Evolutionary conservation across 495 filamentous ascomycete species (phyloP), one percentile per base, ranked within the genome.

Genomic region (Paragyromitra xinjiangensis): DNA sequence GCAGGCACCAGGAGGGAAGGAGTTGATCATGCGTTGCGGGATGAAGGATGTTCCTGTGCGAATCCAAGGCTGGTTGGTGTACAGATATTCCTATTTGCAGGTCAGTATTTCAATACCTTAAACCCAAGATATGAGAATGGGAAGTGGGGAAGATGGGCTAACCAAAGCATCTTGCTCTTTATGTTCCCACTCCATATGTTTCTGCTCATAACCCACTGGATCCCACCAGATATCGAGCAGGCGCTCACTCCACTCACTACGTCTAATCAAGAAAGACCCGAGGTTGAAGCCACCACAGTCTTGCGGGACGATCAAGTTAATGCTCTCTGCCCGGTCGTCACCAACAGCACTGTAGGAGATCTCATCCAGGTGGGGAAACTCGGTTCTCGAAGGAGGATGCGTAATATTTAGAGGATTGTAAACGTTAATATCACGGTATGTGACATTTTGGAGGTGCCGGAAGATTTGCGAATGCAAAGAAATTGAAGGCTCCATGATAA

Each of bases 171-270:
- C 93, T 83, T 99, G 95, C 81, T 99, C 95, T 81, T 98, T 98
- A 85, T 98, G 96, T 81, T 95, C 94, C 95, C 95, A 99, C 73
- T 97, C 88, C 95, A 98, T 98, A 81, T 99, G 95, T 84, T 93
- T 95, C 85, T 98, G 96, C 84, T 99, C 95, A 84, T 99, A 99
- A 69, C 92, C 90, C 48, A 98, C 94, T 0, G 95, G 95, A 80
- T 99, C 95, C 96, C 96, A 99, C 95, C 95, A 99, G 70, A 97
- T 89, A 83, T 99, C 95, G 34, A 99, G 88, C 6, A 99, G 82
- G 19, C 94, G 92, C 80, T 98, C 95, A 0, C 93, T 92, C 94
- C 95, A 99, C 12, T 89, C 84, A 74, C 91, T 91, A 14, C 96
- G 89, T 29, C 89, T 88, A 40, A 98, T 85, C 83, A 99, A 94